phyloP scores from a whole-genome alignment of 2,329 filamentous ascomycete species.

The Colletotrichum liriopes region DNA sequence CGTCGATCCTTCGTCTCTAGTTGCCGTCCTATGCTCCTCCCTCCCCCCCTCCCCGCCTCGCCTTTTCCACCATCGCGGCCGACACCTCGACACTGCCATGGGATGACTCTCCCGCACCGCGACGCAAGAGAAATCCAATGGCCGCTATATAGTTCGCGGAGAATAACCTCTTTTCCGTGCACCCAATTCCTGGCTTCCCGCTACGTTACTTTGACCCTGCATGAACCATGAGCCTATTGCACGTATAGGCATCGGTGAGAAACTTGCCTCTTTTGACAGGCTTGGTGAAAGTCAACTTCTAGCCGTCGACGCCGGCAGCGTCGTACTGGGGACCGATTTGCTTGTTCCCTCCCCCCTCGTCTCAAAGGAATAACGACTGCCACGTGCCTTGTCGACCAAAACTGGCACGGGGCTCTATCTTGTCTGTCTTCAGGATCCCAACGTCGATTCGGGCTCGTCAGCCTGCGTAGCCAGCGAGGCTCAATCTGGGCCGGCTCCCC shows the following conservation, averaged over 20 bases:
- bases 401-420: too few relatives aligned
- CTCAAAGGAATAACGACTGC: too few relatives aligned
- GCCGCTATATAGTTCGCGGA: background rate
- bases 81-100: background rate
- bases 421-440: too few relatives aligned
- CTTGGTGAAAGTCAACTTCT: background rate
- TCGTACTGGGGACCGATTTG: background rate
- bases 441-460: too few relatives aligned
- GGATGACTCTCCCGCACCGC: background rate
- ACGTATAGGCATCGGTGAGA: background rate
- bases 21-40: conserved; percentile 27
- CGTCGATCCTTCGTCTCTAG: conserved; percentile 31
- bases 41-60: background rate
- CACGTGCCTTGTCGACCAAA: too few relatives aligned
- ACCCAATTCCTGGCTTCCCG: conserved; percentile 5
- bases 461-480: too few relatives aligned
- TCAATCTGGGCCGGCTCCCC: background rate
- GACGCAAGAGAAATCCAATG: background rate
- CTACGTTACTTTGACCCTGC: conserved; percentile 1
- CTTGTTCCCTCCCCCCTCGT: too few relatives aligned
- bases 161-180: background rate
- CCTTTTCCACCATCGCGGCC: background rate
- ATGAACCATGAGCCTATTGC: background rate
- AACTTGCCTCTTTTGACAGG: background rate
- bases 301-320: too few relatives aligned